A percentile compares a stretch with the other conserved stretches of the same genome.
Evolutionary conservation across 2,329 filamentous ascomycete species (phyloP).

Genomic region (Massarina eburnea): DNA sequence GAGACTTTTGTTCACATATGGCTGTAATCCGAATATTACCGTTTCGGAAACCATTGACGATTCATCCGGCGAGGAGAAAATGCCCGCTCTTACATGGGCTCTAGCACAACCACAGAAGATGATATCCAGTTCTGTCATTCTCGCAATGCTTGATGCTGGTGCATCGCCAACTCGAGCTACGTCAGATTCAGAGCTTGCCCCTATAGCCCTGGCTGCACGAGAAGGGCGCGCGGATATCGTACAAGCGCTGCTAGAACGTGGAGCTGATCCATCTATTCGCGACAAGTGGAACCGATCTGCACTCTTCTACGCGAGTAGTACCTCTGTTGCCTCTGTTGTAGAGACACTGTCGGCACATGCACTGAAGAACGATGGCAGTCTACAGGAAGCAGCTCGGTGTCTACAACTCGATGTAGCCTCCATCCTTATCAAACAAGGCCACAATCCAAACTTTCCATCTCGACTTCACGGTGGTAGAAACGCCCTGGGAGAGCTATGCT

Average conservation of each 20-base stretch:
- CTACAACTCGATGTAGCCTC: constrained; percentile 60
- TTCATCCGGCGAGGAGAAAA: constrained; percentile 55
- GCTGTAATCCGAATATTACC: constrained; percentile 45
- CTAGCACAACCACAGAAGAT: constrained; percentile 65
- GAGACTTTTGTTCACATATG: constrained; percentile 23
- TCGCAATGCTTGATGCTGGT: constrained; percentile 56
- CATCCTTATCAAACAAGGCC: constrained; percentile 60
- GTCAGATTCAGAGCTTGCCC: constrained; percentile 55
- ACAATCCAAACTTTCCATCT: constrained; percentile 67
- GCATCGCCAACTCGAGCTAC: constrained; percentile 63
- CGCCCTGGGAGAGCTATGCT: constrained; percentile 65
- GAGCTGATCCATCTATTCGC: constrained; percentile 61
- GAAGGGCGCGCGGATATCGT: constrained; percentile 60
- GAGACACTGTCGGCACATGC: constrained; percentile 58
- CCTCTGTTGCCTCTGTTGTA: constrained; percentile 27
- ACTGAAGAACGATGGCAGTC: constrained; percentile 64
- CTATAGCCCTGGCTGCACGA: constrained; percentile 62
- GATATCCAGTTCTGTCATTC: constrained; percentile 61
- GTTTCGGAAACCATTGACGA: constrained; percentile 49
- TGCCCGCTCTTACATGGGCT: constrained; percentile 63
- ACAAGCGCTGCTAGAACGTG: constrained; percentile 58
- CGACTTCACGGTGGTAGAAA: constrained; percentile 63
- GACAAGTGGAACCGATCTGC: constrained; percentile 62
- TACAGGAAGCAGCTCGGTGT: constrained; percentile 65
- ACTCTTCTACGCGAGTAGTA: constrained; percentile 59